phyloP scores from a whole-genome alignment of 1,284 basidiomycete species.

The Malassezia caprae region DNA sequence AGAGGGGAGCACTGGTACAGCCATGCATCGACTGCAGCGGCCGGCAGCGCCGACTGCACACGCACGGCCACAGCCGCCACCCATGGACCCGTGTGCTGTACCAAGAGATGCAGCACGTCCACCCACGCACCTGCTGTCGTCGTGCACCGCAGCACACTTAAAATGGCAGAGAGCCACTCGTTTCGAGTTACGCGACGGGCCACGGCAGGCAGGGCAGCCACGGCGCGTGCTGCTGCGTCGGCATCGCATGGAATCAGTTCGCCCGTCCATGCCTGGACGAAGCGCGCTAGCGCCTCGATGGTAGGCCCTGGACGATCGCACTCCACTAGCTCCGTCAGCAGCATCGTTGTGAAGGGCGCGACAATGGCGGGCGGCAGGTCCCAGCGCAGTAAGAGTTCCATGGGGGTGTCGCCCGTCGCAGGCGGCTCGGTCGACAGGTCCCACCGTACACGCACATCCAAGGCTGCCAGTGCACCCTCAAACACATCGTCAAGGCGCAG shows the following conservation, averaged over 20 bases:
- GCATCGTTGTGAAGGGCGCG: background rate
- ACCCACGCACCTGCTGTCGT: background rate
- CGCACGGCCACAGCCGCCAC: background rate
- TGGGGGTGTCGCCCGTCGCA: background rate
- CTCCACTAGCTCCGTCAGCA: background rate
- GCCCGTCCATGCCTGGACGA: background rate
- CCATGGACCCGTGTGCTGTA: background rate
- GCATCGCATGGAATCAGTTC: background rate
- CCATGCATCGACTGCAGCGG: background rate
- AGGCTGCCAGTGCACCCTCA: background rate
- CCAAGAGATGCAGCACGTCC: background rate
- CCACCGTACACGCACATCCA: background rate
- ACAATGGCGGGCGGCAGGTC: background rate
- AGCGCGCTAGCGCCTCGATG: background rate
- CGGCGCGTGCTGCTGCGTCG: background rate
- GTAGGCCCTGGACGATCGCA: background rate
- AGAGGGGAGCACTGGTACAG: background rate
- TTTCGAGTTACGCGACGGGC: background rate
- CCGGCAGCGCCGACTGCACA: background rate
- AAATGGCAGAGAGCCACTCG: background rate
- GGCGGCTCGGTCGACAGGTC: background rate
- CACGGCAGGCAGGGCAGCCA: background rate
- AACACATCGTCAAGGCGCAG: background rate
- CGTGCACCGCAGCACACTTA: background rate
- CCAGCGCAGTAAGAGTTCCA: slow-evolving; percentile 3